phyloP scores from a whole-genome alignment of 2,329 filamentous ascomycete genomes.

The Botrytis deweyae region DNA sequence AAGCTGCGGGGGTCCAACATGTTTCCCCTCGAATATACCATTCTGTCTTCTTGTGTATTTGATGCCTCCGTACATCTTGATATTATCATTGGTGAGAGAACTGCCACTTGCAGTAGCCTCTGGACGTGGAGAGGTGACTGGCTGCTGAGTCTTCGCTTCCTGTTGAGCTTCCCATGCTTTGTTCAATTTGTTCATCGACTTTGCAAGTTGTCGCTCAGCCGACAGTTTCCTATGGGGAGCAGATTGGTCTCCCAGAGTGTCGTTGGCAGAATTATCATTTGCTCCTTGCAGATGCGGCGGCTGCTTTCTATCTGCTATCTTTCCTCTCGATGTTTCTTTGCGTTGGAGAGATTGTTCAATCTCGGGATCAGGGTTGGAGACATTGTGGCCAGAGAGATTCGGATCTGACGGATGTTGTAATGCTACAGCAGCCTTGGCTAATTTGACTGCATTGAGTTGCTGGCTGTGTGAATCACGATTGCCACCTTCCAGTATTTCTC shows the following conservation, averaged over 20 bases:
- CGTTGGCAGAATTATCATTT: not conserved
- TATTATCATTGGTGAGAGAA: slow-evolving; percentile 48
- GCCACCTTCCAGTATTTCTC: not conserved
- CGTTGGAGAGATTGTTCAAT: not conserved
- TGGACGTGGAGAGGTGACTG: slow-evolving; percentile 14
- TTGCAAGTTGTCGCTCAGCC: not conserved
- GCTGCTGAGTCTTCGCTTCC: not conserved
- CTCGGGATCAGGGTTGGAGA: not conserved
- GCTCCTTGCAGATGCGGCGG: not conserved
- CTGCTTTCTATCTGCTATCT: not conserved
- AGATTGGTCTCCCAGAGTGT: not conserved
- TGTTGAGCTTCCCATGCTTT: slow-evolving; percentile 34
- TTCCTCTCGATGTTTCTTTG: not conserved
- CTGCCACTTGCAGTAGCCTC: not conserved
- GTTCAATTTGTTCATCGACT: slow-evolving; percentile 35
- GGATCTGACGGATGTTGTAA: not conserved
- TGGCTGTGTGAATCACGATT: not conserved
- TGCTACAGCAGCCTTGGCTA: not conserved
- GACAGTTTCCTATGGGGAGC: not conserved
- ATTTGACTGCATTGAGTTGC: not conserved
- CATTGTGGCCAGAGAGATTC: not conserved
- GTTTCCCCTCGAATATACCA: slow-evolving; percentile 61
- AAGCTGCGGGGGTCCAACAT: slow-evolving; percentile 61
- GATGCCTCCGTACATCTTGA: slow-evolving; percentile 57
- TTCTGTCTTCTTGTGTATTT: slow-evolving; percentile 62